These are phyloP conservation scores for Coprinopsis marcescibilis DNA, from an alignment of 768 basidiomycete genomes.

Conservation along the genomic window DNA sequence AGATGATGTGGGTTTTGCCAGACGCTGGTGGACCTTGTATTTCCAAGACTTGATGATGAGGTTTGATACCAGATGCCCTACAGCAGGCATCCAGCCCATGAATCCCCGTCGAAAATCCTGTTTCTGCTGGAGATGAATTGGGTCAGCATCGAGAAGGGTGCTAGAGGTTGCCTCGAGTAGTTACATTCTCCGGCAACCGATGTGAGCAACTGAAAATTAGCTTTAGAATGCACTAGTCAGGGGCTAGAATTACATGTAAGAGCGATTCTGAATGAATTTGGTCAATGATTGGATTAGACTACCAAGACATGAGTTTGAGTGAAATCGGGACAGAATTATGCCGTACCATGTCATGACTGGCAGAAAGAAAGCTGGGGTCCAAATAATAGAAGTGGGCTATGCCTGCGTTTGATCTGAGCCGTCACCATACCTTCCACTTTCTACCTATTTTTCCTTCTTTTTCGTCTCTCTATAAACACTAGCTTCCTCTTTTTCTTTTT, in stretches of 20 bases:
- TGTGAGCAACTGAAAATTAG: conserved; percentile 33
- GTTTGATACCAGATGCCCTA: conserved; percentile 10
- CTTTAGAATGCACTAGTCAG: background rate
- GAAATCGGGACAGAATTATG: background rate
- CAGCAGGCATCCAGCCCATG: conserved; percentile 29
- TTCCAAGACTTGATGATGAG: conserved; percentile 63
- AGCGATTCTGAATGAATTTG: conserved; percentile 32
- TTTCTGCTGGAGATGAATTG: conserved; percentile 21
- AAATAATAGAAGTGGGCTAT: no score
- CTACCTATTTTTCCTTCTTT: conserved; percentile 7
- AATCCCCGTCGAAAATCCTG: conserved; percentile 24
- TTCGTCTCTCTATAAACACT: conserved; percentile 1
- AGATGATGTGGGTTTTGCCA: conserved; percentile 78
- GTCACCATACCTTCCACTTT: conserved; percentile 9
- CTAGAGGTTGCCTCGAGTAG: background rate
- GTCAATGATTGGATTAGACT: conserved; percentile 21
- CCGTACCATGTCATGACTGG: conserved; percentile 3
- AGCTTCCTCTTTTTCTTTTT: conserved; percentile 3
- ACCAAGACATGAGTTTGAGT: background rate
- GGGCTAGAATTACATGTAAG: conserved; percentile 18
- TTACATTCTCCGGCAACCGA: conserved; percentile 34
- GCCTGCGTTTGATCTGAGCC: conserved; percentile 4
- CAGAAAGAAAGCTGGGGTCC: background rate
- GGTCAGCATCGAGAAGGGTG: conserved; percentile 8
- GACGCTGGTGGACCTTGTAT: conserved; percentile 70